Evolutionary conservation across 2,329 filamentous ascomycete species (phyloP), one percentile per base, ranked within the genome.

Genomic region (Fusarium anthophilum): DNA sequence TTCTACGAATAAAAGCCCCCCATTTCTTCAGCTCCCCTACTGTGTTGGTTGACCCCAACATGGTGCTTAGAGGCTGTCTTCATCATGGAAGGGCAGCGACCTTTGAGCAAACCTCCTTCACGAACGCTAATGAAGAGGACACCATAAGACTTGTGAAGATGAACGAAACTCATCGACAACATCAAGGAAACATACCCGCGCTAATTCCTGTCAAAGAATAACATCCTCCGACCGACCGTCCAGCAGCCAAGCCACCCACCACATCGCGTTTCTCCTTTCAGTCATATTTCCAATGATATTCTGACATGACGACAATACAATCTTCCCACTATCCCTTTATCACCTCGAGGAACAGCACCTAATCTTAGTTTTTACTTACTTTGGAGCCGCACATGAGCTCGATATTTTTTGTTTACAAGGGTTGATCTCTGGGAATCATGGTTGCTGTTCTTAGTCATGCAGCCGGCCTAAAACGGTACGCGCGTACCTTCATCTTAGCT

Each of bases 1-100:
- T 24, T n/a, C 5, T 44, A 0, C 15, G 2, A 44, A 6, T 1
- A 12, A 18, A 24, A 5, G 8, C 1, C 7, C 7, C n/a, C n/a
- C 3, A 17, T 5, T 20, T 12, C 32, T 45, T 24, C 24, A 12
- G 18, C 1, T 48, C 20, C 0, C 24, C 3, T 13, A 4, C 17
- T 6, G 11, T 20, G 24, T 28, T 8, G 4, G 9, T 48, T 30
- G 8, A 15, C 26, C 20, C 45, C 4, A 48, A 15, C 20, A 7
- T 28, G 18, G 13, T 15, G 11, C n/a, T 8, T 20, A 24, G 43
- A 45, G 4, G 17, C 8, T 11, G 26, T 11, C 13, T 30, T 10
- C 18, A 5, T n/a, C 13, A 15, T 48, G 13, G 12, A 7, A 8
- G 5, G 26, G 26, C 8, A 9, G 14, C 4, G 12, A 15, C 4